Evolutionary conservation across 1,284 basidiomycete species (phyloP), one percentile per base, ranked within the genome.

Genomic region (Uromyces viciae-fabae): DNA sequence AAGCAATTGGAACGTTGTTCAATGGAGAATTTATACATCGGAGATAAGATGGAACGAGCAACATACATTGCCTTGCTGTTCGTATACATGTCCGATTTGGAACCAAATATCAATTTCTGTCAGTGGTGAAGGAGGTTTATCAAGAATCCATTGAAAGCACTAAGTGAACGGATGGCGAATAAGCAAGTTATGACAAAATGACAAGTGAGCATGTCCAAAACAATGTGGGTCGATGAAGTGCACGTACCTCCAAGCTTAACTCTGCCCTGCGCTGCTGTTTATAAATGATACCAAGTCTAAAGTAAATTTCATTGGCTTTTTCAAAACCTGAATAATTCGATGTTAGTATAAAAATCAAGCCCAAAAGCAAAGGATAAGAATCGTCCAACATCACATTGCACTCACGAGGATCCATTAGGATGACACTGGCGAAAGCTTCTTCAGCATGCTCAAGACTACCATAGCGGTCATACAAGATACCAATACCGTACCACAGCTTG

Each of bases 21-120:
- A n/a, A n/a, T n/a, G n/a, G n/a, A n/a, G n/a, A n/a, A n/a, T n/a
- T n/a, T n/a, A n/a, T n/a, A n/a, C n/a, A n/a, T n/a, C n/a, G n/a
- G n/a, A n/a, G n/a, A n/a, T n/a, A n/a, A 31, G 7, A 28, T 36
- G 38, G 42, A 25, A 75, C 17, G 7, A 17, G 14, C 22, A 22
- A 89, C 92, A 88, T 85, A 94, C 93, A 86, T 97, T 94, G 86
- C 94, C 93, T 86, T 95, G 93, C 85, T 96, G 94, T 87, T 99
- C 97, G 85, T 95, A 95, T 25, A 99, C 96, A 85, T 99, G 97
- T 0, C 97, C 96, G 82, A 99, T 98, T 87, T 99, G 97, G 90
- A 99, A 99, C 94, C 95, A 98, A 83, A 99, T 98, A 85, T 99
- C 95, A 83, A 95, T 94, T 85, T 96, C 93, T 19, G 96, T 96